Evolutionary conservation across 148 eudicot species (phyloP), one percentile per base, ranked within the genome.

Genomic region (Camellia granthamiana): DNA sequence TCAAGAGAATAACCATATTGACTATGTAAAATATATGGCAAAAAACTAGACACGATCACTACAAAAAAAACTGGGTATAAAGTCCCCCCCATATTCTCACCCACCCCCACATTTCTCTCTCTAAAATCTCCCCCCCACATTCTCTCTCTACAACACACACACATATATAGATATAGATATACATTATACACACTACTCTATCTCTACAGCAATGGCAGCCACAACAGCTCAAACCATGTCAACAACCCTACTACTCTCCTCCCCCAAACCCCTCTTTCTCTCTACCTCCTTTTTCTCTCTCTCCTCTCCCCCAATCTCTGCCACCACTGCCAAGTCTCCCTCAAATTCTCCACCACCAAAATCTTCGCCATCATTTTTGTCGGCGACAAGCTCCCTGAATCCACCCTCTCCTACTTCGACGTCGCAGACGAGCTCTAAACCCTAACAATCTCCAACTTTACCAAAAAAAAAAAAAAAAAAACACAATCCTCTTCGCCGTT

Each of bases 351-450:
- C 81, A 91, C 91, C 69, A 91, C 91, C 68, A 81, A 76, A 81
- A 87, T 86, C 83, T 62, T 89, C 84, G 91, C 97, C 82, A 47
- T 90, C 67, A 85, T 95, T 49, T 85, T 93, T 71, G 88, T 85
- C 80, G 94, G 94, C 0, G 86, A 90, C 66, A 87, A 82, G 66
- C 94, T 95, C 80, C 94, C 96, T 0, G 88, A 89, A 10, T 30
- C 93, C 78, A 90, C 94, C 41, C 80, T 95, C 77, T 91, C 96
- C 72, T 95, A 87, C 88, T 84, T 95, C 77, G 90, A 89, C 78
- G 6, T 89, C 54, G 80, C 84, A 76, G 86, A 81, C 75, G 92
- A 95, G 47, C 86, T 95, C 88, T 88, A 91, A 19, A 95, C 98
- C 79, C 70, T 82, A 76, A 86, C 98, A 18, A 51, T 92, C 84